Percentiles rank a stretch among this genome's conserved stretches.
phyloP scores from a whole-genome alignment of 371 early-diverging fungal species.

The Mucor circinelloides region DNA sequence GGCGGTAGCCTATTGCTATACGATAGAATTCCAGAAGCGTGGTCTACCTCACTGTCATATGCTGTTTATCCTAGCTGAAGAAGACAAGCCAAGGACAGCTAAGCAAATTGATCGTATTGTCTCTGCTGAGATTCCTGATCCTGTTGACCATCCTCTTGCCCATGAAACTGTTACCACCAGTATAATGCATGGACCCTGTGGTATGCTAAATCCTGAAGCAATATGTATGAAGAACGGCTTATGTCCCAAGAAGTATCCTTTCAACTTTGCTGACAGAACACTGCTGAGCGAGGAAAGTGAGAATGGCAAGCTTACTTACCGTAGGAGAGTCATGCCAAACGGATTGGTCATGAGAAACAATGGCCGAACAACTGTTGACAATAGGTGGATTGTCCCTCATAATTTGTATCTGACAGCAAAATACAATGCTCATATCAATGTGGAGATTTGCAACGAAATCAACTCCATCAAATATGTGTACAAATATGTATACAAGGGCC shows the following conservation, averaged over 20 bases:
- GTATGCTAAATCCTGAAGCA: constrained; percentile 6
- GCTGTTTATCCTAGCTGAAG: constrained; percentile 23
- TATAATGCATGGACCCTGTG: constrained; percentile 43
- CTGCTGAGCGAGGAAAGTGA: too few relatives aligned
- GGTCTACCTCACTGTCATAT: constrained; percentile 36
- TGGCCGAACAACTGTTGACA: constrained; percentile 17
- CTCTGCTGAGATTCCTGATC: constrained; percentile 34
- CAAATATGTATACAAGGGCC: too few relatives aligned
- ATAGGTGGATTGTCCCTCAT: constrained; percentile 28
- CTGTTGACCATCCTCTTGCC: constrained; percentile 9
- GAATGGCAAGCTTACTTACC: too few relatives aligned
- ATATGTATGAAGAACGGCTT: constrained; percentile 29
- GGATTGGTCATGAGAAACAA: not conserved
- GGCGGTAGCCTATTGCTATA: not conserved
- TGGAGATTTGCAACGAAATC: constrained; percentile 43
- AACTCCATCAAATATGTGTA: too few relatives aligned
- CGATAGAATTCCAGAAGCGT: constrained; percentile 31
- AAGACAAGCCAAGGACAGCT: constrained; percentile 15
- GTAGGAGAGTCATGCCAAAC: too few relatives aligned
- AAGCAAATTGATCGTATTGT: constrained; percentile 27
- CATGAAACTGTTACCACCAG: constrained; percentile 24
- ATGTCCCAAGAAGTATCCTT: constrained; percentile 1
- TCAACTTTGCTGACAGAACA: not conserved
- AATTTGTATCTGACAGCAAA: constrained; percentile 27
- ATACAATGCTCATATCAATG: constrained; percentile 33